Conservation (phyloP, 495 filamentous ascomycete genomes). For the Lophiostoma macrostomum region DNA sequence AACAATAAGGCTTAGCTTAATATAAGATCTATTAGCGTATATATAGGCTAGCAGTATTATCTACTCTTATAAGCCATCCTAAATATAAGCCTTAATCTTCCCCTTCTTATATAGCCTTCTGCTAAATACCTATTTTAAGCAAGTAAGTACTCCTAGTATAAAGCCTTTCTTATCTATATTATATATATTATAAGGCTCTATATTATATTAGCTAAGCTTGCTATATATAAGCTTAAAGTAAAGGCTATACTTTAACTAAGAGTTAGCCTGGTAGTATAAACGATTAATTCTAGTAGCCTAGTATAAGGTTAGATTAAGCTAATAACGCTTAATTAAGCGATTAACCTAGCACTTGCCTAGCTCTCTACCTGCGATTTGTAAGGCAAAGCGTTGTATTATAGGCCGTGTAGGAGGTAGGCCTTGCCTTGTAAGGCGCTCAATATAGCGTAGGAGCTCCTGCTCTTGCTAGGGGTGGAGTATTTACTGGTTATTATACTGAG, state of each 20-base stretch:
- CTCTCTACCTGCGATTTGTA: not conserved
- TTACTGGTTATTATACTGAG: not conserved
- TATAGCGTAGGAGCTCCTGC: not conserved
- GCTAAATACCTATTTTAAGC: not conserved
- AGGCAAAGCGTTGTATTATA: conserved; percentile 1
- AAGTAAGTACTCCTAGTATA: not conserved
- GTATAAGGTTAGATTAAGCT: not conserved
- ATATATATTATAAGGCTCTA: not conserved
- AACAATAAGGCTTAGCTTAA: not conserved
- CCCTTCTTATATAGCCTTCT: too few relatives aligned
- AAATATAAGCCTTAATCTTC: too few relatives aligned
- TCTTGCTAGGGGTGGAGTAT: not conserved
- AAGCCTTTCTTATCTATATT: conserved; percentile 6
- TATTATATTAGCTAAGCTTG: not conserved
- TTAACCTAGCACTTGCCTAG: not conserved
- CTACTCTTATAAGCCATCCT: too few relatives aligned
- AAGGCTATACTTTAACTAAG: not conserved
- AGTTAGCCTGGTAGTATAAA: not conserved
- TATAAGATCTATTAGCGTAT: too few relatives aligned
- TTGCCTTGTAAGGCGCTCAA: not conserved
- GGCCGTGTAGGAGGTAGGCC: conserved; percentile 3
- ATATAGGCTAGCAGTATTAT: too few relatives aligned
- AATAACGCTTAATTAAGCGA: not conserved
- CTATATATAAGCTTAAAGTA: not conserved
- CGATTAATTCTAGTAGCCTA: not conserved